Conservation (phyloP, 2,329 filamentous ascomycete genomes). For the Apiospora saccharicola region DNA sequence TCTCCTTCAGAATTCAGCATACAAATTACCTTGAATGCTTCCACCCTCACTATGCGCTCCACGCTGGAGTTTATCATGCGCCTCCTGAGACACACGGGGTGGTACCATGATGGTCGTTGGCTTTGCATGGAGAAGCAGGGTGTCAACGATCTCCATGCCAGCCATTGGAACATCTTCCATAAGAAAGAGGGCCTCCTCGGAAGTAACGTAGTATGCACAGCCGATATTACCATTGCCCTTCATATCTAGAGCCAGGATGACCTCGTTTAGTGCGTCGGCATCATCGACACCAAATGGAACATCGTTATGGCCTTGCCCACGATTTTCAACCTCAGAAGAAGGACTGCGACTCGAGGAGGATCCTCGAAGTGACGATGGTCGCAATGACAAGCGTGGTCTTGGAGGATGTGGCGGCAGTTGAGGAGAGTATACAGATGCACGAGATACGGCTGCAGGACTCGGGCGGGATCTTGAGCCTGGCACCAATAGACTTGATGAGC, state of each 20-base stretch:
- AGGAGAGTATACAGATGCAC: conserved; percentile 35
- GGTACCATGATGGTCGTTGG: conserved; percentile 64
- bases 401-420: conserved; percentile 34
- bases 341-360: conserved; percentile 26
- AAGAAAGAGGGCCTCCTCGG: conserved; percentile 74
- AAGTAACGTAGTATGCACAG: conserved; percentile 81
- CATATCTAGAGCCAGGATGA: conserved; percentile 83
- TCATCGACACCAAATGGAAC: conserved; percentile 34
- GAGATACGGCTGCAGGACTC: conserved; percentile 22
- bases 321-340: not conserved
- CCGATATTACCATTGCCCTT: conserved; percentile 75
- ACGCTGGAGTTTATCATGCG: conserved; percentile 47
- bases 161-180: conserved; percentile 79
- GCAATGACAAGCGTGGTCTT: conserved; percentile 36
- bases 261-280: conserved; percentile 61
- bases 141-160: conserved; percentile 73
- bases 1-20: conserved; percentile 39
- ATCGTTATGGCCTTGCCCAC: conserved; percentile 23
- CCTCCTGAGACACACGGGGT: conserved; percentile 51
- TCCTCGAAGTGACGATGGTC: conserved; percentile 32
- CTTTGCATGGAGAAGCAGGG: conserved; percentile 60
- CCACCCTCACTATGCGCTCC: conserved; percentile 33
- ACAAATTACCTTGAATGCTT: not conserved
- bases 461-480: conserved; percentile 4
- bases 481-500: not conserved